Evolutionary conservation across 176 grass and related monocot species (phyloP).

Genomic region (Urochloa ruziziensis): DNA sequence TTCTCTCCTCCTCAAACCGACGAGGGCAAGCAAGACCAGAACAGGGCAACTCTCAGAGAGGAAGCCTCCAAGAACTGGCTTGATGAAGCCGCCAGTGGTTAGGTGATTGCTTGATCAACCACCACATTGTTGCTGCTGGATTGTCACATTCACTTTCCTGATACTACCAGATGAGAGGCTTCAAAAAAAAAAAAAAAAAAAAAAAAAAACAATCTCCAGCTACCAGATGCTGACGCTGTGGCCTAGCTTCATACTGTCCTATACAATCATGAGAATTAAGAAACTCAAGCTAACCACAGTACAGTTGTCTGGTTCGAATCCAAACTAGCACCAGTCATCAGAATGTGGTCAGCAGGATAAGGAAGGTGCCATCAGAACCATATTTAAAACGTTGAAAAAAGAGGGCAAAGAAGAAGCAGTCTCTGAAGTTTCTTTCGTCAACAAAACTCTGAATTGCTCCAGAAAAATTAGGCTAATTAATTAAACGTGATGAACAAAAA

Average conservation of each 20-base stretch:
- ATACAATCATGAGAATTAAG: not conserved
- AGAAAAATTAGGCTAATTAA: not conserved
- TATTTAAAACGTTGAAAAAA: not conserved
- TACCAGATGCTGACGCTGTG: not conserved
- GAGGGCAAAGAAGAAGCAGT: not conserved
- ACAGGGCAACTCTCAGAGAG: conserved; percentile 10
- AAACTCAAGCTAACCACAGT: not conserved
- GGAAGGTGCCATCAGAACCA: not conserved
- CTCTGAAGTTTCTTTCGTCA: conserved; percentile 23
- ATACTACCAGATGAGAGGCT: no score
- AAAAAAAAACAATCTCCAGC: conserved; percentile 2
- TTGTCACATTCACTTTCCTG: conserved; percentile 30
- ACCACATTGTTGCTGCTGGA: conserved; percentile 30
- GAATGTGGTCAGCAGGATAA: conserved; percentile 1
- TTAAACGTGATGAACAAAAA: conserved; percentile 17
- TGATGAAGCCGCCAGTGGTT: conserved; percentile 30
- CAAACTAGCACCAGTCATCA: not conserved
- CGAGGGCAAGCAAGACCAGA: not conserved
- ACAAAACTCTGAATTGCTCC: conserved; percentile 10
- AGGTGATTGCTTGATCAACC: conserved; percentile 18
- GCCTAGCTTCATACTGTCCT: not conserved
- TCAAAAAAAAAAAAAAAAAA: no score
- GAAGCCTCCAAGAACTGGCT: conserved; percentile 44
- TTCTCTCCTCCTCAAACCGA: not conserved
- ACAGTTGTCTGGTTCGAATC: conserved; percentile 3